Percentiles rank a stretch among this genome's conserved stretches.
phyloP scores from a whole-genome alignment of 106 monocot genomes.

The Phalaenopsis aphrodite region DNA sequence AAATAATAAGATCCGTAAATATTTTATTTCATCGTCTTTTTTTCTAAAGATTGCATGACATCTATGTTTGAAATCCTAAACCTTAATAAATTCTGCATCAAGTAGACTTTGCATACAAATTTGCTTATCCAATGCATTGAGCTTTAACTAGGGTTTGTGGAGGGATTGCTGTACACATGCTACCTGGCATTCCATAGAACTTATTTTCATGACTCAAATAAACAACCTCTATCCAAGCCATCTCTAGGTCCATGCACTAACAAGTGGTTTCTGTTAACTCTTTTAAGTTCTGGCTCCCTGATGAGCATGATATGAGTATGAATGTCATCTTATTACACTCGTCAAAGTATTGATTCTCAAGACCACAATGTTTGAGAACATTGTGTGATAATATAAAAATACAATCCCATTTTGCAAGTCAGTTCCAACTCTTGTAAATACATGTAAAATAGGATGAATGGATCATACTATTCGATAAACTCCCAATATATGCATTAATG shows the following conservation, averaged over 20 bases:
- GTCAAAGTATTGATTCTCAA: no score
- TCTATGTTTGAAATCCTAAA: neutral
- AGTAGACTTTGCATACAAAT: neutral
- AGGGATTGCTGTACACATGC: no score
- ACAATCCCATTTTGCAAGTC: neutral
- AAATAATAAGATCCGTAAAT: neutral
- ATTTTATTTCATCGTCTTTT: neutral
- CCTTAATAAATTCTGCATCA: neutral
- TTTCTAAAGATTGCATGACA: neutral
- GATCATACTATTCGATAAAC: neutral
- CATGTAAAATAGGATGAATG: neutral
- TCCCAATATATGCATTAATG: neutral
- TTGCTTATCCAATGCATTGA: no score
- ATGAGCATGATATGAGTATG: no score
- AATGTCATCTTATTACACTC: no score
- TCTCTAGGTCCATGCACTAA: no score
- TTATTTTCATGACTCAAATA: no score
- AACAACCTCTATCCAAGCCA: no score
- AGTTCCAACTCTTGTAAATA: neutral
- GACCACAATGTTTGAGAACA: neutral
- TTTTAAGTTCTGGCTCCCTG: no score
- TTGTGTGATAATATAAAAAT: neutral
- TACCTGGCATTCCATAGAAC: no score
- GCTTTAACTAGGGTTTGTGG: no score
- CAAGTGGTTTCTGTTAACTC: no score